Base-by-base conservation (phyloP, 768 basidiomycete species). In the Boletus fagicola region DNA sequence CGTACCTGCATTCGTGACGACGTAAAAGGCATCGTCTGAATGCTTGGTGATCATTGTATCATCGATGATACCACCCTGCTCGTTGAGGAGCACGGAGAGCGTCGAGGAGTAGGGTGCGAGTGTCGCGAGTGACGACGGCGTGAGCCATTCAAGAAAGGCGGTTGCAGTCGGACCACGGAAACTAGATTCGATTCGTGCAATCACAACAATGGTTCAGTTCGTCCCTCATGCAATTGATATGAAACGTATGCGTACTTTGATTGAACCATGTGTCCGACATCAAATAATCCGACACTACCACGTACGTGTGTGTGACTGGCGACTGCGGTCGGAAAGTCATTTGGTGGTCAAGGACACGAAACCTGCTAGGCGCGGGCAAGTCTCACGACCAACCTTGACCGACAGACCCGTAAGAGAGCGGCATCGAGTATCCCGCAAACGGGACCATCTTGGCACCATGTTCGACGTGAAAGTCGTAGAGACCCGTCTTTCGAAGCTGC, bases 251-350 rank as follows among this genome's bases (percentile, higher is more conserved):
- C 82, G 48, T 65, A 94, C 92, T 85, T 88, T 35, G 86, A 84
- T 71, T 98, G 96, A 16, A 98, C 90, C 96, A 99, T 99, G 73
- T 99, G 97, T 22, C 92, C 92, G 28, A 99, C 97, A 68, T 99
- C 97, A 70, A 99, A 99, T 33, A 99, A 78, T 0, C 94, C 94
- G 1, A 83, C 91, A 36, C 80, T 81, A 13, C 76, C 82, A 42
- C 97, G 86, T 50, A 95, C 91, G 66, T 98, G 89, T 45, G 88
- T 84, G 73, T 99, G 96, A 64, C 92, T 94, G 10, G 88, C 85
- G 52, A 92, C 95, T 97, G 70, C 35, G 42, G 31, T 39, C 40
- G 40, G 26, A 47, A 39, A 38, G 45, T 42, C 16, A 51, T 38
- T 53, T 7, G 51, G 53, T 47, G 56, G 54, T 51, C 56, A 68